These are phyloP conservation scores for Aspergillus fumigatiaffinis DNA, from an alignment of 2,329 filamentous ascomycete genomes.

Conservation along the genomic window DNA sequence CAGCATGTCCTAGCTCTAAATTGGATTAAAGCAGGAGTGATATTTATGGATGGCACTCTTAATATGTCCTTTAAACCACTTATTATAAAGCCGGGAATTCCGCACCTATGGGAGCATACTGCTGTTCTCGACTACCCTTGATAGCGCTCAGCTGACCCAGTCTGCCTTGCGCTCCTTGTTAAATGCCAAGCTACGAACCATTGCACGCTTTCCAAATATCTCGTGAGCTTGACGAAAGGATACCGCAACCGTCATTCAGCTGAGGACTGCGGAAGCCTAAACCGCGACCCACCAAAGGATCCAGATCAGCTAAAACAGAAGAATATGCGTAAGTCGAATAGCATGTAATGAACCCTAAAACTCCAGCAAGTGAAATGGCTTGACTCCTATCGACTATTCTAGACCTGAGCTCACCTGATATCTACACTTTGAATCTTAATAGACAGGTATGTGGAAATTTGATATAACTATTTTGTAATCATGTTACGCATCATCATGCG, in stretches of 20 bases:
- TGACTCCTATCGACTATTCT: background rate
- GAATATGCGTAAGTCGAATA: background rate
- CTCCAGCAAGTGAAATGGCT: background rate
- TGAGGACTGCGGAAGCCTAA: background rate
- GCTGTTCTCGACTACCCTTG: background rate
- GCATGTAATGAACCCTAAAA: background rate
- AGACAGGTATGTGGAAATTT: too few species aligned
- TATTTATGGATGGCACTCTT: background rate
- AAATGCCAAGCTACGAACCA: too few species aligned
- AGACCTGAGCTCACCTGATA: background rate
- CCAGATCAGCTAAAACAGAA: too few species aligned
- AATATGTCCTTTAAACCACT: background rate
- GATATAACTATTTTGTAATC: background rate
- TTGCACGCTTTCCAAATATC: too few species aligned
- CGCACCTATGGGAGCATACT: background rate
- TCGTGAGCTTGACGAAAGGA: background rate
- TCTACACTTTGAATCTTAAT: background rate
- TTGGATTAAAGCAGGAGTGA: background rate
- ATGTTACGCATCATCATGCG: background rate
- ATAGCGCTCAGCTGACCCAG: background rate
- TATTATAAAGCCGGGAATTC: background rate
- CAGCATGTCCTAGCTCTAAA: background rate
- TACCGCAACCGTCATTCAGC: background rate
- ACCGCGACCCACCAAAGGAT: too few species aligned
- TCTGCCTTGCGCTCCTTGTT: too few species aligned